These are phyloP conservation scores for Ceratocystis diversiconidia DNA, from an alignment of 2,329 filamentous ascomycete genomes.

Conservation along the genomic window DNA sequence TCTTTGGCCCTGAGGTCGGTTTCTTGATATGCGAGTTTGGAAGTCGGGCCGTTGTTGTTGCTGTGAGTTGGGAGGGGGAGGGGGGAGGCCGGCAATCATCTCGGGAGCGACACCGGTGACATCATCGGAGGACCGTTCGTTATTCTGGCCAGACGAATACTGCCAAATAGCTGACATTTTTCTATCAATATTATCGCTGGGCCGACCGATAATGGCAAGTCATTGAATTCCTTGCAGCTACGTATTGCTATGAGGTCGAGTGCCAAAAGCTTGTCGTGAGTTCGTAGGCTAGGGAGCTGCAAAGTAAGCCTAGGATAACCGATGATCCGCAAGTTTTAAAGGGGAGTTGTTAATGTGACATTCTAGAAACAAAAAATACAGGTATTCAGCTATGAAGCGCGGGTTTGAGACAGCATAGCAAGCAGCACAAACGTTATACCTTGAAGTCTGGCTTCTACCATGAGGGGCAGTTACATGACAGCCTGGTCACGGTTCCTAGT, in stretches of 20 bases:
- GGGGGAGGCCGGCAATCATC: constrained; percentile 7
- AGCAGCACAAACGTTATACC: not conserved
- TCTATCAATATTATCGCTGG: not conserved
- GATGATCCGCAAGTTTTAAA: not conserved
- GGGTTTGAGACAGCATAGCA: not conserved
- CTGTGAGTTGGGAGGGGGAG: not conserved
- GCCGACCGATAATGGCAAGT: not conserved
- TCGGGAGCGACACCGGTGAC: constrained; percentile 7
- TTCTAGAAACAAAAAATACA: not conserved
- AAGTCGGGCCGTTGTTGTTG: constrained; percentile 11
- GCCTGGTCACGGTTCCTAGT: constrained; percentile 7
- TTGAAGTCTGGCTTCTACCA: not conserved
- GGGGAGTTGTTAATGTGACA: not conserved
- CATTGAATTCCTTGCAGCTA: not conserved
- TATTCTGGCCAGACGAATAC: constrained; percentile 6
- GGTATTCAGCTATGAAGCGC: not conserved
- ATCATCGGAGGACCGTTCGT: constrained; percentile 12
- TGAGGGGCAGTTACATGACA: constrained; percentile 6
- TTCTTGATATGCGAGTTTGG: not conserved
- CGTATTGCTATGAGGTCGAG: not conserved
- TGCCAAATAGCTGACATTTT: constrained; percentile 16
- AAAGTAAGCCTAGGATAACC: not conserved
- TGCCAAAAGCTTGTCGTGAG: not conserved
- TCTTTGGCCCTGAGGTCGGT: not conserved
- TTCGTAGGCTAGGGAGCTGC: not conserved